These are phyloP conservation scores for Neurospora intermedia DNA, from an alignment of 495 filamentous ascomycete genomes.

Conservation along the genomic window DNA sequence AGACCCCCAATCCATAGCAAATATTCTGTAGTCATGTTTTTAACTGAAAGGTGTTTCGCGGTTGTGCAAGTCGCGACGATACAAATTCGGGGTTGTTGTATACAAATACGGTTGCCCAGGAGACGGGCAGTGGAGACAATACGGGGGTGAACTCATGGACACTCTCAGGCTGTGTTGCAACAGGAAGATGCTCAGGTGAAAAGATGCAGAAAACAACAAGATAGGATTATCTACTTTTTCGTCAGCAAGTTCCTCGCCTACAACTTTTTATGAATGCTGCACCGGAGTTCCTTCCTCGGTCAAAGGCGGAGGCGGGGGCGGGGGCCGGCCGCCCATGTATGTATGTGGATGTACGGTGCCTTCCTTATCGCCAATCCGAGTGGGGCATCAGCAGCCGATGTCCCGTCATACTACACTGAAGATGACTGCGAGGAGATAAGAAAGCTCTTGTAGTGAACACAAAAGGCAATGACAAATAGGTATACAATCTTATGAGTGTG, in stretches of 20 bases:
- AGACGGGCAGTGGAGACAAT: background rate
- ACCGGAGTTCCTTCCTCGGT: background rate
- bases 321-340: background rate
- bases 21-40: background rate
- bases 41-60: background rate
- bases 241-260: background rate
- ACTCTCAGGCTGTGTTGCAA: background rate
- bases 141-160: background rate
- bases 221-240: too few species aligned
- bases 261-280: background rate
- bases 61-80: background rate
- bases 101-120: background rate
- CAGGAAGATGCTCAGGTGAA: background rate
- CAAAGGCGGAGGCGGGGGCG: background rate
- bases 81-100: background rate
- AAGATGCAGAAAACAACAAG: too few species aligned
- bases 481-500: background rate
- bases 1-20: constrained; percentile 23
- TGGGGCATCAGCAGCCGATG: background rate
- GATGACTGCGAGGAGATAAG: background rate
- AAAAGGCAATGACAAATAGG: background rate
- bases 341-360: background rate
- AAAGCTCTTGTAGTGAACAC: background rate
- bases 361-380: background rate
- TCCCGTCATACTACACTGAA: background rate